Conservation (phyloP, 805 yeast species). For the Jamesozyma hellenica region DNA sequence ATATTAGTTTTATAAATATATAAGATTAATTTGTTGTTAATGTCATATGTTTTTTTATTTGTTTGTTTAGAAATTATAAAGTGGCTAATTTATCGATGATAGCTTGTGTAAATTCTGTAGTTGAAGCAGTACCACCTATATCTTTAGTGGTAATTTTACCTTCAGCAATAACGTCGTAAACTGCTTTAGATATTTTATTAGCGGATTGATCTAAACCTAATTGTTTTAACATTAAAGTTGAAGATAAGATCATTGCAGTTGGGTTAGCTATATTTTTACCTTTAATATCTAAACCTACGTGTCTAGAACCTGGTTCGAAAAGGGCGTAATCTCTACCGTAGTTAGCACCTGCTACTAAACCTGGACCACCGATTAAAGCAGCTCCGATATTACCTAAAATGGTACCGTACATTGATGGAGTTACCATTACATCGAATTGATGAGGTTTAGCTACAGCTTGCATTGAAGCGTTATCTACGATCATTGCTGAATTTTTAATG, state of each 20-base stretch:
- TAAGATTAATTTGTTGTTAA: too few relatives aligned
- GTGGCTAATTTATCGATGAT: conserved; percentile 56
- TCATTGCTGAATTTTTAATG: conserved; percentile 77
- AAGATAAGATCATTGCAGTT: conserved; percentile 90
- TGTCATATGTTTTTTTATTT: too few relatives aligned
- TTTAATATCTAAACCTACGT: conserved; percentile 93
- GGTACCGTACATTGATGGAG: conserved; percentile 97
- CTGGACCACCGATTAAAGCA: conserved; percentile 91
- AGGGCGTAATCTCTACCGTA: conserved; percentile 96
- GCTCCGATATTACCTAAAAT: conserved; percentile 97
- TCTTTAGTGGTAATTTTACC: conserved; percentile 80
- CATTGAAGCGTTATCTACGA: conserved; percentile 98
- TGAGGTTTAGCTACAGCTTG: conserved; percentile 98
- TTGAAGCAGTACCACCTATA: conserved; percentile 81
- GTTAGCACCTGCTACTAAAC: conserved; percentile 96
- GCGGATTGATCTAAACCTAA: conserved; percentile 80
- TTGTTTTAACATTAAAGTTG: conserved; percentile 89
- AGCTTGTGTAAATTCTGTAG: conserved; percentile 92
- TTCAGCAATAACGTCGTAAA: conserved; percentile 80
- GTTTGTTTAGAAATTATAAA: too few relatives aligned
- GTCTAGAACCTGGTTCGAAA: conserved; percentile 99
- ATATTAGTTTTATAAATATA: too few relatives aligned
- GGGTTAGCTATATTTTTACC: conserved; percentile 96
- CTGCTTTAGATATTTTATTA: conserved; percentile 79
- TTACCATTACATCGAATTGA: conserved; percentile 94